Evolutionary conservation across 805 yeast genomes (phyloP), one percentile per base, ranked within the genome.

Genomic region (Hanseniaspora osmophila): DNA sequence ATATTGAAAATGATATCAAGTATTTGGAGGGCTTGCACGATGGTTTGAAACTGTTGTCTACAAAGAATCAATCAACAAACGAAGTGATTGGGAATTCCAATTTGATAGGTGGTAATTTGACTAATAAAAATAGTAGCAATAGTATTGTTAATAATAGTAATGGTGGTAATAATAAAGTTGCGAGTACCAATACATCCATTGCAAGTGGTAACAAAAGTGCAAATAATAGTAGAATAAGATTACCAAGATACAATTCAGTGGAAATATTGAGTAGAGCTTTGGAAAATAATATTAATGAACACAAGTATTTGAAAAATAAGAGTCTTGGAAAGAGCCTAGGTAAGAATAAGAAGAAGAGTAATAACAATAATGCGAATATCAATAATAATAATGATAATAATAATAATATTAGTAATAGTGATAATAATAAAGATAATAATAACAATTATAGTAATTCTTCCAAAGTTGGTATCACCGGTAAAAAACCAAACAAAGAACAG

Each of bases 1-100:
- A 84, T 50, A 70, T 78, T 15, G 81, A 76, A 48, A 75, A 73
- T 15, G 83, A 75, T 51, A 60, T 71, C 44, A 74, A 75, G 50
- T 84, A 82, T 55, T 53, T 77, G 30, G 94, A 82, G 55, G 92
- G 92, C 0, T 77, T 75, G 54, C 72, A 71, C 38, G 92, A 81
- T 60, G 92, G 88, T 0, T 55, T 83, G 43, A 71, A 77, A 43
- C 68, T 73, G 49, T 27, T 41, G 2, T 41, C 44, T 19, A 9
- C 19, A n/a, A 30, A 30, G 15, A 29, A 16, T 3, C 27, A 15
- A 16, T n/a, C 27, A 6, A 9, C 17, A 16, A 16, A n/a, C 11
- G 32, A 41, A 30, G 10, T 16, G 4, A 6, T 27, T 17, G 37
- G 18, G 6, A 30, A 15, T 18, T 6, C 13, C 10, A 22, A 22